These are phyloP conservation scores for Pichia occidentalis DNA, from an alignment of 805 yeast species.

Conservation along the genomic window DNA sequence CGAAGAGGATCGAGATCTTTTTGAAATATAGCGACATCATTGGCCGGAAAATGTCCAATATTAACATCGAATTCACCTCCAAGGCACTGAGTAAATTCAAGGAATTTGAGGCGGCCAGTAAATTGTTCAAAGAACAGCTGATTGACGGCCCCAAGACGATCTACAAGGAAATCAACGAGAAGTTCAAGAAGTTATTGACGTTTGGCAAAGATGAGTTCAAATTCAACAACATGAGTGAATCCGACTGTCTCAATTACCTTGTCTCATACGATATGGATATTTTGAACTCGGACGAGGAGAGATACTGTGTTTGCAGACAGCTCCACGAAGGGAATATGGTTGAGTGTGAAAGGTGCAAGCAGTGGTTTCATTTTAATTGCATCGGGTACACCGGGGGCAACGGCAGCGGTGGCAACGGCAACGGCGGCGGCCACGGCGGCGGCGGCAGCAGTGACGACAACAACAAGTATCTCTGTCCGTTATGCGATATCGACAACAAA, in stretches of 20 bases:
- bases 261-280: constrained; percentile 13
- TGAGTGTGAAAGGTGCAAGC: constrained; percentile 62
- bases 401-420: constrained; percentile 28
- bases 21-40: constrained; percentile 5
- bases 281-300: constrained; percentile 16
- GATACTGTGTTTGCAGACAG: constrained; percentile 58
- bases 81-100: neutral
- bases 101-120: constrained; percentile 1
- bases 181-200: constrained; percentile 1
- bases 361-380: constrained; percentile 66
- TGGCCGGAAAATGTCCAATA: neutral
- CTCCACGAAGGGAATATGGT: constrained; percentile 56
- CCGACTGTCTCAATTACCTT: constrained; percentile 9
- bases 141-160: constrained; percentile 4
- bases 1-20: neutral
- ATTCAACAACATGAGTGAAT: constrained; percentile 5
- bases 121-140: constrained; percentile 4
- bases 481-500: constrained; percentile 38
- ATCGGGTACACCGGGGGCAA: constrained; percentile 32
- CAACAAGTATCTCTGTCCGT: constrained; percentile 44
- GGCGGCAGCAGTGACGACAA: constrained; percentile 26
- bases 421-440: constrained; percentile 38
- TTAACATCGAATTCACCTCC: neutral
- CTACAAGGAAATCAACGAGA: constrained; percentile 6
- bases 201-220: constrained; percentile 12